Evolutionary conservation across 2,329 filamentous ascomycete genomes (phyloP).

Genomic region (Daldinia eschscholtzii): DNA sequence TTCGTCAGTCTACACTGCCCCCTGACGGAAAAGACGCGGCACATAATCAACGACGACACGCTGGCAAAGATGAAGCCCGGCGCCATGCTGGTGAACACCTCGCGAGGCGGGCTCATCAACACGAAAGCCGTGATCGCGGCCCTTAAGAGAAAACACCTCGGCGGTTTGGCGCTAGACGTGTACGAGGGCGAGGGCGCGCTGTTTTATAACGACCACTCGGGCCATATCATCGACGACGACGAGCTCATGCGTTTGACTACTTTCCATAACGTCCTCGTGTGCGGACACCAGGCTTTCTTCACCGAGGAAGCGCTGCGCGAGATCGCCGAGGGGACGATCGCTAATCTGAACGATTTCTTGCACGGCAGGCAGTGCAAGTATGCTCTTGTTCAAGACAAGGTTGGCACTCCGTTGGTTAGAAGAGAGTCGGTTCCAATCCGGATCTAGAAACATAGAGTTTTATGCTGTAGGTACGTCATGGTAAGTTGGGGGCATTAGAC

Average conservation of each 20-base stretch:
- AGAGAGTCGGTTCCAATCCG: constrained; percentile 54
- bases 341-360: constrained; percentile 66
- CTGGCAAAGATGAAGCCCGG: constrained; percentile 69
- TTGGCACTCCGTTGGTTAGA: constrained; percentile 30
- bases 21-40: constrained; percentile 68
- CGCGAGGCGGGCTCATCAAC: constrained; percentile 73
- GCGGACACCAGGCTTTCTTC: constrained; percentile 78
- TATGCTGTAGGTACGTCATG: neutral
- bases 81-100: constrained; percentile 75
- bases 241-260: constrained; percentile 74
- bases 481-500: neutral
- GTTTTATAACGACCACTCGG: constrained; percentile 75
- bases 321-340: constrained; percentile 71
- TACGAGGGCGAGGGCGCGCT: constrained; percentile 74
- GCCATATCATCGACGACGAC: constrained; percentile 75
- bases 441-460: constrained; percentile 45
- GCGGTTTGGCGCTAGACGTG: constrained; percentile 74
- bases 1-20: constrained; percentile 76
- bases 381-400: constrained; percentile 42
- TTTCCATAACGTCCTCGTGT: constrained; percentile 76
- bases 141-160: constrained; percentile 70
- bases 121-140: constrained; percentile 70
- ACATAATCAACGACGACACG: constrained; percentile 69
- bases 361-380: constrained; percentile 43
- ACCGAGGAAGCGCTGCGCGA: constrained; percentile 74